Conservation (phyloP, 1,284 basidiomycete species). For the Ustilago nuda region DNA sequence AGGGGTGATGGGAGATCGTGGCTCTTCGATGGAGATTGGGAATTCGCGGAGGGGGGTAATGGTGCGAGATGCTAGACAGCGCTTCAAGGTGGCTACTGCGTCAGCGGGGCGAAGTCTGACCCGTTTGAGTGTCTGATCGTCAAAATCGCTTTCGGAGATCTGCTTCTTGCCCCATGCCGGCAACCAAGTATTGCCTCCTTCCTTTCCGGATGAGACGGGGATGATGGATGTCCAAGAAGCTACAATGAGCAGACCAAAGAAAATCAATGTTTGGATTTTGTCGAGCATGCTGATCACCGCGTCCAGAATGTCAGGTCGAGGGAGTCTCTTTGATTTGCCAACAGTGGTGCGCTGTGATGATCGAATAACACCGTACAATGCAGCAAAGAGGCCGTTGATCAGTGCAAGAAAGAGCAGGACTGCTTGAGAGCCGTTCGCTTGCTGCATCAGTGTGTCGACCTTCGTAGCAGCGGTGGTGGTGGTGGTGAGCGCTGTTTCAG, state of each 20-base stretch:
- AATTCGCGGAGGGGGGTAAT: slow-evolving; percentile 19
- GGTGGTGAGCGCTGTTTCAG: slow-evolving; percentile 5
- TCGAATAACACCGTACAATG: slow-evolving; percentile 17
- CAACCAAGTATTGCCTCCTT: slow-evolving; percentile 10
- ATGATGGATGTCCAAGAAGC: slow-evolving; percentile 32
- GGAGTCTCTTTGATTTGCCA: slow-evolving; percentile 1
- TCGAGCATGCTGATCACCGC: slow-evolving; percentile 27
- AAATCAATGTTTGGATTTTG: slow-evolving; percentile 31
- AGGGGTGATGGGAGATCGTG: neutral
- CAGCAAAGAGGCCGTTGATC: slow-evolving; percentile 28
- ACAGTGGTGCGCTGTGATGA: neutral
- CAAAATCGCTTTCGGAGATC: slow-evolving; percentile 2
- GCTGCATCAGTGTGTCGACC: slow-evolving; percentile 12
- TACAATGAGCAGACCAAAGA: slow-evolving; percentile 31
- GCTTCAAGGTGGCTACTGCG: slow-evolving; percentile 23
- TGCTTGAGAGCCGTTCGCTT: slow-evolving; percentile 9
- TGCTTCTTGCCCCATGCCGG: slow-evolving; percentile 7
- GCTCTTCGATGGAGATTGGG: slow-evolving; percentile 13
- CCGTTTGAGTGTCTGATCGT: slow-evolving; percentile 13
- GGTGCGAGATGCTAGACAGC: slow-evolving; percentile 25
- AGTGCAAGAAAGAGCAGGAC: slow-evolving; percentile 27
- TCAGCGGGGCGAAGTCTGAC: slow-evolving; percentile 24
- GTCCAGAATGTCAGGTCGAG: slow-evolving; percentile 15
- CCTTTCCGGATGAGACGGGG: neutral
- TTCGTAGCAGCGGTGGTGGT: neutral